phyloP scores from a whole-genome alignment of 169 alveolate species.

The Eimeria nieschulzi region DNA sequence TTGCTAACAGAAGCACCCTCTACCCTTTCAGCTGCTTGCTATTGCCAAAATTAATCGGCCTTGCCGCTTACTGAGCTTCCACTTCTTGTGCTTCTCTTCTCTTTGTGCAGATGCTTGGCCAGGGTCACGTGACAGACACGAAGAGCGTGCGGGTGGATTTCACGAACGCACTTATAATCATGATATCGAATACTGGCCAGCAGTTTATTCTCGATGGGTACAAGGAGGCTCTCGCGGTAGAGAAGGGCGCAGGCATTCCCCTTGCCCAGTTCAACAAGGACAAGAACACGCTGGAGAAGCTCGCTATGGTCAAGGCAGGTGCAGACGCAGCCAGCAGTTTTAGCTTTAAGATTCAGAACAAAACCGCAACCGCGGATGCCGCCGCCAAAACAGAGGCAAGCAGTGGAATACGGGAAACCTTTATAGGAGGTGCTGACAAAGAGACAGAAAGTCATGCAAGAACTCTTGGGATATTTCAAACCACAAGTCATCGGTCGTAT shows the following conservation, averaged over 20 bases:
- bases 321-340: background rate
- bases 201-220: conserved; percentile 72
- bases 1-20: too few species aligned
- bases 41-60: background rate
- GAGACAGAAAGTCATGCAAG: conserved; percentile 21
- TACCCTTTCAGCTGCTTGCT: background rate
- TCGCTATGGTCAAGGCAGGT: conserved; percentile 32
- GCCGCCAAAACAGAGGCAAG: conserved; percentile 7
- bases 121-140: conserved; percentile 81
- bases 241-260: background rate
- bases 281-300: conserved; percentile 45
- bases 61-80: too few species aligned
- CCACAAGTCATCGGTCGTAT: conserved; percentile 49
- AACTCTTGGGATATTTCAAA: conserved; percentile 8
- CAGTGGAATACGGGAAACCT: background rate
- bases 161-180: conserved; percentile 39
- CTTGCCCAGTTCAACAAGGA: conserved; percentile 35
- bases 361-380: background rate
- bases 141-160: conserved; percentile 83
- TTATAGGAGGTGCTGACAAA: conserved; percentile 15
- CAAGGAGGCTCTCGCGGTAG: background rate
- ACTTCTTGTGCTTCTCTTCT: background rate
- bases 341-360: background rate
- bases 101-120: conserved; percentile 35
- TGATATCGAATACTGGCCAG: conserved; percentile 51